phyloP scores from a whole-genome alignment of 2,329 filamentous ascomycete genomes.

The Apiospora phragmitis region DNA sequence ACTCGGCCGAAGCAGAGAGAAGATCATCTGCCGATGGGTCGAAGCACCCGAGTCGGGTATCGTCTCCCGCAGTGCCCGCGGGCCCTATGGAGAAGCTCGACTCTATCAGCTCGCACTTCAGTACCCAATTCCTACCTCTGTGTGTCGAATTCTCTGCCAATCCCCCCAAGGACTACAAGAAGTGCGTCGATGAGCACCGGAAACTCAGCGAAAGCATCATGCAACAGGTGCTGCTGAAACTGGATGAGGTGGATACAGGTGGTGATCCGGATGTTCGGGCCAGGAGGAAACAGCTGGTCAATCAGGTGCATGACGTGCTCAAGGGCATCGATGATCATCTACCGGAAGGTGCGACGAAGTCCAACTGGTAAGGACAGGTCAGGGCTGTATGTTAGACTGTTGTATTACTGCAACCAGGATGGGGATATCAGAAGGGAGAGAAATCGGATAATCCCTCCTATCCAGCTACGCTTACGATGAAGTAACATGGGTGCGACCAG shows the following conservation, averaged over 20 bases:
- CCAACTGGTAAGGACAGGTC: not conserved
- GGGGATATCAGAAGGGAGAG: not conserved
- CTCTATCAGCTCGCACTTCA: conserved; percentile 65
- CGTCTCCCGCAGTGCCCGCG: conserved; percentile 37
- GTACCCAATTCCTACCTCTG: conserved; percentile 62
- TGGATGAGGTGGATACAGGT: conserved; percentile 74
- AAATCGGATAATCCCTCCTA: not conserved
- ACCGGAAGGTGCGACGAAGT: conserved; percentile 19
- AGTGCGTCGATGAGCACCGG: conserved; percentile 72
- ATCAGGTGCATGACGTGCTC: conserved; percentile 67
- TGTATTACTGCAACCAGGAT: not conserved
- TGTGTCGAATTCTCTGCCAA: conserved; percentile 61
- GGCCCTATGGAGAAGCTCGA: conserved; percentile 63
- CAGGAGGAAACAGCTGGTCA: conserved; percentile 72
- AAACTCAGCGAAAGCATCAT: conserved; percentile 74
- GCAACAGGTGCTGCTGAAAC: conserved; percentile 73
- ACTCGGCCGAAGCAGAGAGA: conserved; percentile 35
- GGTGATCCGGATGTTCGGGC: conserved; percentile 65
- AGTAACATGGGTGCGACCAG: not conserved
- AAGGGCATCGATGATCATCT: conserved; percentile 59
- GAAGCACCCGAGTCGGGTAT: conserved; percentile 40
- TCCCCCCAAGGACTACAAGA: conserved; percentile 67
- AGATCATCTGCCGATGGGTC: conserved; percentile 33
- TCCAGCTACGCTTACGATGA: not conserved
- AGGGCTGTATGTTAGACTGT: not conserved